Percentiles rank a stretch among this genome's conserved stretches.
phyloP scores from a whole-genome alignment of 2,329 filamentous ascomycete genomes.

The Pyricularia sp. region DNA sequence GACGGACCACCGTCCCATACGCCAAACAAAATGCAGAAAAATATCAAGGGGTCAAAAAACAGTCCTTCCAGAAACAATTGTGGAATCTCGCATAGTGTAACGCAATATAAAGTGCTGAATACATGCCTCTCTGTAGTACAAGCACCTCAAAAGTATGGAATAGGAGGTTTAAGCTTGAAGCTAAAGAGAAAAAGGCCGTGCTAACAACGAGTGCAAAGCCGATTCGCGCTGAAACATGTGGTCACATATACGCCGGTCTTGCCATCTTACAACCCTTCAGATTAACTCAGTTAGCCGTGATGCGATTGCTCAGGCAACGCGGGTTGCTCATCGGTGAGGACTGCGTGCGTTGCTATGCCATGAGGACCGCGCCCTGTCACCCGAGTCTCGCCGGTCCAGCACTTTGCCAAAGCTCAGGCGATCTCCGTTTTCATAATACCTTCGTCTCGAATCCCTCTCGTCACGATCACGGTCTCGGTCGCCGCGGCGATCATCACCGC shows the following conservation, averaged over 20 bases:
- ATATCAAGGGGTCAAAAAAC: not conserved
- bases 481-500: slow-evolving; percentile 10
- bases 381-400: slow-evolving; percentile 8
- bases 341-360: slow-evolving; percentile 7
- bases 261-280: not conserved
- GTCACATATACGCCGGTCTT: not conserved
- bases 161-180: not conserved
- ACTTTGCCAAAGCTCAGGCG: slow-evolving; percentile 13
- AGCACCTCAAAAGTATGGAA: not conserved
- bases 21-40: slow-evolving; percentile 1
- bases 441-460: slow-evolving; percentile 4
- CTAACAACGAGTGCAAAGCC: not conserved
- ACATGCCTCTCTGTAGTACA: slow-evolving; percentile 4
- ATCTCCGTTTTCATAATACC: slow-evolving; percentile 9
- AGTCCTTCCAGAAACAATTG: not conserved
- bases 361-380: slow-evolving; percentile 7
- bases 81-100: not conserved
- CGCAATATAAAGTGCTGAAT: not conserved
- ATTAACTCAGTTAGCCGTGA: not conserved
- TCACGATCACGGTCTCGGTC: slow-evolving; percentile 8
- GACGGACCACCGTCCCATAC: not conserved
- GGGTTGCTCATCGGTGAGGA: not conserved
- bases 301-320: not conserved
- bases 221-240: not conserved
- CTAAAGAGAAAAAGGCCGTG: not conserved